A percentile compares a stretch with the other conserved stretches of the same genome.
These are phyloP conservation scores for Hymenoscyphus linearis DNA, from an alignment of 2,329 filamentous ascomycete species.

Conservation along the genomic window DNA sequence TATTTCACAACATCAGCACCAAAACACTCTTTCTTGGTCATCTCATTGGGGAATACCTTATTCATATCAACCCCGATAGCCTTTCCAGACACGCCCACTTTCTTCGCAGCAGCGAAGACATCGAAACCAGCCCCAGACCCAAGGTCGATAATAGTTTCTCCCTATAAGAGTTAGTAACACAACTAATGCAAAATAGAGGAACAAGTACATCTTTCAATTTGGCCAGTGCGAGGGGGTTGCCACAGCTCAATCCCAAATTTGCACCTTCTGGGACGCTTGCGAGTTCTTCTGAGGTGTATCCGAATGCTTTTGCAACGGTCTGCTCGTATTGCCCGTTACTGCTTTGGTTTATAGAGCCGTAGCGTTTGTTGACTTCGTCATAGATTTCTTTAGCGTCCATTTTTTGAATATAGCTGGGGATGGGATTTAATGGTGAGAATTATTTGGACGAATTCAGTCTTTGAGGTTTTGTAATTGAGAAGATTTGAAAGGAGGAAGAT, in stretches of 20 bases:
- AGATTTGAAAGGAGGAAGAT: too few species aligned
- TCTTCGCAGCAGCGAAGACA: conserved; percentile 46
- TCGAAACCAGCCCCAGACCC: conserved; percentile 55
- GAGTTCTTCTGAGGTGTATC: conserved; percentile 37
- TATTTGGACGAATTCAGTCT: too few species aligned
- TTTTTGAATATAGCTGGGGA: background rate
- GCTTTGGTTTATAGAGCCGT: conserved; percentile 1
- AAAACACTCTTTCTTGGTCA: background rate
- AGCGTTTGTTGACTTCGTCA: background rate
- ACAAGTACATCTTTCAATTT: conserved; percentile 11
- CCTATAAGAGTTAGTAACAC: conserved; percentile 32
- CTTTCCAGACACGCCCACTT: conserved; percentile 43
- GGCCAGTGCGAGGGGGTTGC: conserved; percentile 19
- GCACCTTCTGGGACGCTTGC: conserved; percentile 18
- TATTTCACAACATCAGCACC: conserved; percentile 22
- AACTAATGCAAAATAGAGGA: background rate
- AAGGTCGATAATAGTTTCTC: conserved; percentile 53
- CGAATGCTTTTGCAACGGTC: conserved; percentile 46
- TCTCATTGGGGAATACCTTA: background rate
- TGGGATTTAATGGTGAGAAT: background rate
- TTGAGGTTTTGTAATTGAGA: too few species aligned
- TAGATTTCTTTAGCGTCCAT: background rate
- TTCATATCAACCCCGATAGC: conserved; percentile 48
- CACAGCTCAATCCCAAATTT: conserved; percentile 24
- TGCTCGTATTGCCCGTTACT: conserved; percentile 3